Base-by-base conservation (phyloP, 208 protist genomes). In the Trypanosoma conorhini region DNA sequence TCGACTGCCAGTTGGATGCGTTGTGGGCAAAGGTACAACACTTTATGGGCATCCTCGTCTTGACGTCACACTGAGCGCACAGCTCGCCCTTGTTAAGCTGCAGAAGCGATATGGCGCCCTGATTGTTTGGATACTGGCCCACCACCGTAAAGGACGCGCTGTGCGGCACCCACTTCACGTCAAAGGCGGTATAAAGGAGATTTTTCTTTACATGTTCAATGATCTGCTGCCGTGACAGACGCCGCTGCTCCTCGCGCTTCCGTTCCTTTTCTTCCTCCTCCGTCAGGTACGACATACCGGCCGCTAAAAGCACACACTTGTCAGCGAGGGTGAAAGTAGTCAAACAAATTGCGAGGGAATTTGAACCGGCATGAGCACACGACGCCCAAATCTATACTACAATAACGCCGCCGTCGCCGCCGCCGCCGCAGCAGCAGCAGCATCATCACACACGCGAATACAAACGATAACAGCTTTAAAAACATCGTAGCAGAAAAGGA, bases 1-100 rank as follows among this genome's bases (percentile, higher is more conserved):
- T 67, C 4, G 63, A 60, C 21, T 74, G 33, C 15, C 33, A 35
- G 21, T 69, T 74, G n/a, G 66, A 40, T 46, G 22, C 61, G 65
- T 92, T 89, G 40, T 96, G 88, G 10, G 76, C 86, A 75, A 96
- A 98, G 12, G 96, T 98, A 61, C 87, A 89, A 78, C 94, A 98
- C 75, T 98, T 98, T 60, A 98, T 54, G 0, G 87, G 87, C 70
- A 84, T 70, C 28, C 73, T 58, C 26, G 85, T 70, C 21, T 81
- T 81, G 28, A 91, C 57, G 67, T 97, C 88, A 26, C 65, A 60
- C 56, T 83, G 71, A 2, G 77, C 51, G 44, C 80, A 56, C 42
- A 98, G 79, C 57, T 97, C 92, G 30, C 92, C 93, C 24, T 88
- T 65, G 50, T 86, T 80, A 15, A 98, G 81, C 65, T 83, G 56